These are phyloP conservation scores for Artemisia annua DNA, from an alignment of 129 eudicot genomes.

Conservation along the genomic window DNA sequence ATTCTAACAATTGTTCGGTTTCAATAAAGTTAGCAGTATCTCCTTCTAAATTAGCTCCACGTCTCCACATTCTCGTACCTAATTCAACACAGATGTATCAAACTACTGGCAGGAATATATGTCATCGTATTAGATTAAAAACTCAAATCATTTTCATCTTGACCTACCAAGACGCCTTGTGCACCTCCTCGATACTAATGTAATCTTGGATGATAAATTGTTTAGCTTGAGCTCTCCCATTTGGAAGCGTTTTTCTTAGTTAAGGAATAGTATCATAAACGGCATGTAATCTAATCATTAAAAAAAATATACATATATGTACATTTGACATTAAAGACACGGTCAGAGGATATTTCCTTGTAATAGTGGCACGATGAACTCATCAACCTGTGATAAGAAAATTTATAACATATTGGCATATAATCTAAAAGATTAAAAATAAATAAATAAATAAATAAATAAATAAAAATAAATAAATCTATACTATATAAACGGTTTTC, in stretches of 20 bases:
- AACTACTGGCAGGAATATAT: constrained; percentile 12
- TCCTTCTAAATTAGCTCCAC: constrained; percentile 97
- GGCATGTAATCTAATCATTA: constrained; percentile 17
- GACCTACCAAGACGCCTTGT: constrained; percentile 85
- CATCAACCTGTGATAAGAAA: constrained; percentile 68
- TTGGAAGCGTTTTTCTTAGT: constrained; percentile 72
- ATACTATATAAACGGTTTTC: constrained; percentile 5
- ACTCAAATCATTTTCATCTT: constrained; percentile 13
- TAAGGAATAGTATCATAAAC: constrained; percentile 40
- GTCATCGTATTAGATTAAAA: not conserved
- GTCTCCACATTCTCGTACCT: constrained; percentile 99
- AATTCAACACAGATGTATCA: constrained; percentile 18
- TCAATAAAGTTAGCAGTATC: constrained; percentile 95
- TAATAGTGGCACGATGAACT: constrained; percentile 83
- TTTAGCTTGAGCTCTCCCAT: constrained; percentile 65
- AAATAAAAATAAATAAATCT: not conserved
- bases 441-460: too few relatives aligned
- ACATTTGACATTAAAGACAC: constrained; percentile 15
- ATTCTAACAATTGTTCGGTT: constrained; percentile 90
- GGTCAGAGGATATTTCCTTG: constrained; percentile 95
- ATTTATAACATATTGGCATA: too few relatives aligned
- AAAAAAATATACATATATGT: not conserved
- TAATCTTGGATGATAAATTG: constrained; percentile 57
- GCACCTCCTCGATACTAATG: constrained; percentile 89
- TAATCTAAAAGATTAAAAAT: too few relatives aligned